Evolutionary conservation across 495 filamentous ascomycete species (phyloP).

Genomic region (Cercophora newfieldiana): DNA sequence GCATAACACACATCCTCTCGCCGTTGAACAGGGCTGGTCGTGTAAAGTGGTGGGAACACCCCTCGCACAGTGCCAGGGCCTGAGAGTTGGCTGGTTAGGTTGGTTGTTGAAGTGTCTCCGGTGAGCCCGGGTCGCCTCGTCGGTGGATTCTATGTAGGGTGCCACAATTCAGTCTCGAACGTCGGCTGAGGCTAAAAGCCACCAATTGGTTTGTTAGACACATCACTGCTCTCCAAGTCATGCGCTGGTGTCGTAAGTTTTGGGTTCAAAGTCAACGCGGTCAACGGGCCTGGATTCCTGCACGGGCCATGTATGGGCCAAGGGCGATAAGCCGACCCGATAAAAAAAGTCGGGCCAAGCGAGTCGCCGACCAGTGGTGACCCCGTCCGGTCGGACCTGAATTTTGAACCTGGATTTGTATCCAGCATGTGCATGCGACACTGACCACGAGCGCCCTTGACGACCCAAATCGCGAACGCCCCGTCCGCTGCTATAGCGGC

Average conservation of each 20-base stretch:
- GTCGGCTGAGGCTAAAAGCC: not conserved
- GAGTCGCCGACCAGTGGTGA: not conserved
- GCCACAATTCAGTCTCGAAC: not conserved
- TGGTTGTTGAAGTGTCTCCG: not conserved
- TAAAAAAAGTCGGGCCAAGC: constrained; percentile 20
- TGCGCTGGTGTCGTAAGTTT: not conserved
- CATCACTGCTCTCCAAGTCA: not conserved
- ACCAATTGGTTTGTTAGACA: not conserved
- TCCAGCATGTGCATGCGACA: constrained; percentile 12
- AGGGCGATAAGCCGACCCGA: not conserved
- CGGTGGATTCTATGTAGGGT: not conserved
- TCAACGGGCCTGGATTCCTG: not conserved
- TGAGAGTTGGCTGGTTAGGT: not conserved
- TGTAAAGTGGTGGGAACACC: constrained; percentile 54
- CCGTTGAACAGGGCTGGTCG: constrained; percentile 54
- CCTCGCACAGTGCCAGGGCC: constrained; percentile 1
- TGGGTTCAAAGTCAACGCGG: not conserved
- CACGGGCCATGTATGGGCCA: constrained; percentile 29
- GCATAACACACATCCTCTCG: constrained; percentile 61
- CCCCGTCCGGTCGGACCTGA: constrained; percentile 14
- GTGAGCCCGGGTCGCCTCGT: not conserved
- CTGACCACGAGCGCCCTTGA: constrained; percentile 4
- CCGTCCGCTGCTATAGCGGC: constrained; percentile 29
- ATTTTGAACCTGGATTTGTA: constrained; percentile 24
- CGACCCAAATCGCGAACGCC: constrained; percentile 8